Evolutionary conservation across 345 rosid species (phyloP).

Genomic region (Euphorbia pulcherrima): DNA sequence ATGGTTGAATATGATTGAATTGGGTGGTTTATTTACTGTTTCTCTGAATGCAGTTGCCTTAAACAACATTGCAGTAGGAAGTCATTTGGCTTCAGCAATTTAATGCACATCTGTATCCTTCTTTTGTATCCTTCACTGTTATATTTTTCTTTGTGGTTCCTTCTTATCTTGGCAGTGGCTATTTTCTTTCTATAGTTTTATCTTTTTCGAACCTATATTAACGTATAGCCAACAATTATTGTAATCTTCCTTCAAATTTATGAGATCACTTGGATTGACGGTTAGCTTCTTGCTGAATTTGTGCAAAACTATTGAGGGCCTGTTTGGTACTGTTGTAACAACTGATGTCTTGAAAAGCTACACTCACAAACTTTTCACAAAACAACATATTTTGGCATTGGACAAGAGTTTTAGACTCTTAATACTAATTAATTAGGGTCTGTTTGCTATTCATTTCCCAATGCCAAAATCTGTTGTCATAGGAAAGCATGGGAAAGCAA

Average conservation of each 20-base stretch:
- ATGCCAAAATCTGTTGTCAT: too few species aligned
- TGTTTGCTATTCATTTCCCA: too few species aligned
- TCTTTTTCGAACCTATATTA: neutral
- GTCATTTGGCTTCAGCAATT: slow-evolving; percentile 56
- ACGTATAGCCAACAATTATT: neutral
- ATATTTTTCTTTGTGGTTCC: neutral
- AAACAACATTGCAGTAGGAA: slow-evolving; percentile 59
- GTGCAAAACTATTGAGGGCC: neutral
- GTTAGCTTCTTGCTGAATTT: neutral
- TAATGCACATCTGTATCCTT: slow-evolving; percentile 76
- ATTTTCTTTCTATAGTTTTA: neutral
- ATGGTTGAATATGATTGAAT: slow-evolving; percentile 12
- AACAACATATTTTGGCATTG: too few species aligned
- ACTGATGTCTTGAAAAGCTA: too few species aligned
- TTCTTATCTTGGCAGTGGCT: neutral
- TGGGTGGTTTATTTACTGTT: slow-evolving; percentile 13
- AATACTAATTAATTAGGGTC: too few species aligned
- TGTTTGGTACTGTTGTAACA: too few species aligned
- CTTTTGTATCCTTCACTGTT: slow-evolving; percentile 64
- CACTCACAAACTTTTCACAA: too few species aligned
- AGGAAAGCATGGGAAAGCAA: too few species aligned
- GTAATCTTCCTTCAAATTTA: neutral
- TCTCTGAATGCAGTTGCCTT: slow-evolving; percentile 29
- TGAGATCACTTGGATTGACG: slow-evolving; percentile 3
- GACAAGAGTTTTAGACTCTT: too few species aligned